Conservation (phyloP, 2,329 filamentous ascomycete genomes). For the Fusarium sp. region DNA sequence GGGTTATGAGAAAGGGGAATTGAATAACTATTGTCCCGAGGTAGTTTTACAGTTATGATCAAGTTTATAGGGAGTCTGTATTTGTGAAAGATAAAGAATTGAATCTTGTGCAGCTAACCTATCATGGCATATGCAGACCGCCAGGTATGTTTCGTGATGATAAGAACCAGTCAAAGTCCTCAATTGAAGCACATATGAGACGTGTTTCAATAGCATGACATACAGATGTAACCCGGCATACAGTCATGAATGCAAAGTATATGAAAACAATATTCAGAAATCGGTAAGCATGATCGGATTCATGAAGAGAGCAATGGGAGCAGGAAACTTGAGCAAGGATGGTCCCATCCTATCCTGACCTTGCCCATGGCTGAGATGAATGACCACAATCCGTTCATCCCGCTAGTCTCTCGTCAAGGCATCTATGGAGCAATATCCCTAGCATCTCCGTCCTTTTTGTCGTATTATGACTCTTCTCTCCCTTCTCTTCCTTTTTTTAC, state of each 20-base stretch:
- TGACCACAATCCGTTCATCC: slow-evolving; percentile 33
- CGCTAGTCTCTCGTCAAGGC: slow-evolving; percentile 24
- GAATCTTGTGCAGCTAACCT: slow-evolving; percentile 8
- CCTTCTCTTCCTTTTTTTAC: slow-evolving; percentile 9
- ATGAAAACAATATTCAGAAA: neutral
- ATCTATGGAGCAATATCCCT: slow-evolving; percentile 14
- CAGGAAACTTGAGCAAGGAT: slow-evolving; percentile 23
- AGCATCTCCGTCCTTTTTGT: slow-evolving; percentile 28
- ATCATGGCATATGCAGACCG: slow-evolving; percentile 16
- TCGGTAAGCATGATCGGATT: slow-evolving; percentile 6
- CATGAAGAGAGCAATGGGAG: neutral
- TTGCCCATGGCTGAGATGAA: slow-evolving; percentile 13
- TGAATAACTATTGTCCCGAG: neutral
- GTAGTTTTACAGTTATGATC: neutral
- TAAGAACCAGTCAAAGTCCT: slow-evolving; percentile 21
- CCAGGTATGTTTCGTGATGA: slow-evolving; percentile 20
- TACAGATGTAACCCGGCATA: neutral
- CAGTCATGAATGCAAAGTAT: neutral
- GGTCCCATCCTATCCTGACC: slow-evolving; percentile 17
- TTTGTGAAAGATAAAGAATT: slow-evolving; percentile 6
- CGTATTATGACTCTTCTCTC: slow-evolving; percentile 23
- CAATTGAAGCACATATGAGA: slow-evolving; percentile 28
- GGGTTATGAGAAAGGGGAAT: slow-evolving; percentile 24
- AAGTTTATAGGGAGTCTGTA: neutral
- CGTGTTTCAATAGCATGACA: slow-evolving; percentile 16